A percentile compares a stretch with the other conserved stretches of the same genome.
These are phyloP conservation scores for Cenococcum geophilum DNA, from an alignment of 495 filamentous ascomycete genomes.

Conservation along the genomic window DNA sequence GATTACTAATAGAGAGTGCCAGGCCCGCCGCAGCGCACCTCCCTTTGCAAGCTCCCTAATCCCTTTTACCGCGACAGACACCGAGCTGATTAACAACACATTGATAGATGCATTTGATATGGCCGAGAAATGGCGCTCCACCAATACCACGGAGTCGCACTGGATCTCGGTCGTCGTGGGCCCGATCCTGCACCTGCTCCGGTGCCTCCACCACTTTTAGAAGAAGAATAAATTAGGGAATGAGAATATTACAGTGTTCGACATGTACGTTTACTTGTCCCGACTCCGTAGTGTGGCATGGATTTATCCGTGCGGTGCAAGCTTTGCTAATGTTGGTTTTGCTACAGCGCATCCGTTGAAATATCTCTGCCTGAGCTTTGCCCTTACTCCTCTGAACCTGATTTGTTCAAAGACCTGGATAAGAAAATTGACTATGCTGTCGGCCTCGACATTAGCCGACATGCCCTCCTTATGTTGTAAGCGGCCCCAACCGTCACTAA, in stretches of 20 bases:
- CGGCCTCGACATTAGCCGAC: too few species aligned
- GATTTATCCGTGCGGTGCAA: too few species aligned
- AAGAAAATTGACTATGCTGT: conserved; percentile 13
- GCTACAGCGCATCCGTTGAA: conserved; percentile 1
- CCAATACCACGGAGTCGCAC: conserved; percentile 10
- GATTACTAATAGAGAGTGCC: neutral
- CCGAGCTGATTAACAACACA: neutral
- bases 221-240: neutral
- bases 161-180: conserved; percentile 12
- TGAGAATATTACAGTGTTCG: conserved; percentile 4
- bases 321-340: too few species aligned
- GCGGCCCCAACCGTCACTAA: conserved; percentile 10
- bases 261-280: conserved; percentile 7
- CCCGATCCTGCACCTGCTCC: conserved; percentile 10
- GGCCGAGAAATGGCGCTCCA: conserved; percentile 9
- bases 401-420: conserved; percentile 15
- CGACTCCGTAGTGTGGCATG: too few species aligned
- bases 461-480: too few species aligned
- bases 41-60: too few species aligned
- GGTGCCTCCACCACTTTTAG: conserved; percentile 3
- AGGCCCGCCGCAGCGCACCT: too few species aligned
- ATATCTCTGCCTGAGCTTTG: conserved; percentile 7
- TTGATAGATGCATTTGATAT: conserved; percentile 2
- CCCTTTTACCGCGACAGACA: neutral
- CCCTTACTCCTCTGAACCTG: conserved; percentile 7